Conservation (phyloP, 352 stramenopile genomes). For the Phytophthora tentaculata region DNA sequence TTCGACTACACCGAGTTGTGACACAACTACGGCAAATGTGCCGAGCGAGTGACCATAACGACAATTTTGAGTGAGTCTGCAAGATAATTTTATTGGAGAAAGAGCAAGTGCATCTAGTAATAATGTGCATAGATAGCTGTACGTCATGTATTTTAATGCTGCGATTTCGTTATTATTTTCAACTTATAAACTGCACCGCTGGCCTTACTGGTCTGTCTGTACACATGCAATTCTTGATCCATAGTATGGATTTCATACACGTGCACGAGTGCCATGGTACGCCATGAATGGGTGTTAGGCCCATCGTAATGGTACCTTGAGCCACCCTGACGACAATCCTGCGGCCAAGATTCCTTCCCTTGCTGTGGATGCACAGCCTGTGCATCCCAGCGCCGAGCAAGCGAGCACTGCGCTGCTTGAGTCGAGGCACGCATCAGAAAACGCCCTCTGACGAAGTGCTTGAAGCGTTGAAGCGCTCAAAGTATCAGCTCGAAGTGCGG, state of each 20-base stretch:
- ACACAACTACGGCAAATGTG: slow-evolving; percentile 2
- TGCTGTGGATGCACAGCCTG: neutral
- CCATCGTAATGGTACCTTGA: slow-evolving; percentile 8
- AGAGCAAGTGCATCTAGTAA: neutral
- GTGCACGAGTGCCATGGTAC: too few relatives aligned
- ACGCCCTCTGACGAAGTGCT: too few relatives aligned
- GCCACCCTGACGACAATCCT: slow-evolving; percentile 21
- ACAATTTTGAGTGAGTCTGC: slow-evolving; percentile 26
- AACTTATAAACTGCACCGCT: too few relatives aligned
- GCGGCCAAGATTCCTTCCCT: neutral
- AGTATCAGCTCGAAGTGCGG: slow-evolving; percentile 9
- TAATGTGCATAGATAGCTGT: too few relatives aligned
- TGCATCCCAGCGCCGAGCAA: neutral
- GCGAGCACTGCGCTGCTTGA: neutral
- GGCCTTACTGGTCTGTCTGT: too few relatives aligned
- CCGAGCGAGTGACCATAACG: neutral
- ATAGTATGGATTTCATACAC: too few relatives aligned
- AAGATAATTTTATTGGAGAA: slow-evolving; percentile 32
- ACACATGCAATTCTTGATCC: too few relatives aligned
- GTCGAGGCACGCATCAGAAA: too few relatives aligned
- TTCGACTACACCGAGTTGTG: slow-evolving; percentile 39
- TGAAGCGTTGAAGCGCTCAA: neutral
- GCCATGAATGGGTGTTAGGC: too few relatives aligned
- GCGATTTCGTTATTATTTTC: too few relatives aligned
- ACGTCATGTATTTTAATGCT: too few relatives aligned